Base-by-base conservation (phyloP, 495 filamentous ascomycete species). In the Aspergillus ostianus region DNA sequence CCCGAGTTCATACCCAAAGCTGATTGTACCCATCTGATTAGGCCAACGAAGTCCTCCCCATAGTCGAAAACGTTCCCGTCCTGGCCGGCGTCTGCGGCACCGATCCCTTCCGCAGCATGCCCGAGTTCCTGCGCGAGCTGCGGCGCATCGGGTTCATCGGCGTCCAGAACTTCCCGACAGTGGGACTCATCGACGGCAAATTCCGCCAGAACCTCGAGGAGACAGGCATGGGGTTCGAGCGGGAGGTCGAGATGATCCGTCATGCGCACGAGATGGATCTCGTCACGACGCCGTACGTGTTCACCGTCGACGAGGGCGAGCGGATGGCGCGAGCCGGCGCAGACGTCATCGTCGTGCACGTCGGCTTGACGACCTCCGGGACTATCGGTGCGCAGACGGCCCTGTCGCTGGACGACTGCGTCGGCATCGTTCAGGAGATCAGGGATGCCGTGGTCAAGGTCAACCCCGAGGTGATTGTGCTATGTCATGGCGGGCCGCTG, bases 131-230 rank as follows among this genome's bases (percentile, higher is more conserved):
- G 45, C 47, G 62, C 30, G 76, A 88, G 67, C 72, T 90, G 46
- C 75, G 79, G 47, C 76, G 72, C 6, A 63, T 88, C 15, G 86
- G 86, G 1, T 88, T 89, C 59, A 77, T 80, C 2, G 88, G 88
- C 8, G 81, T 89, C 30, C 87, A 89, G 70, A 90, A 90, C 64
- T 89, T 90, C 67, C 87, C 87, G 4, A 89, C 86, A 2, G 87
- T 90, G 6, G 87, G 87, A 0, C 71, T 90, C 8, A 85, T 90
- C 55, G 87, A 90, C 68, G 87, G 86, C 2, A 72, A 76, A 17
- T 90, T 90, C 62, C 79, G 88, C 18, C 69, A 71, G 30, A 85
- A 87, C 59, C 75, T 91, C 3, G 88, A 90, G 67, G 86, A 88
- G 67, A 90, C 87, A 6, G 87, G 82, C 17, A 91, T 90, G 86